Conservation (phyloP, 1,284 basidiomycete species). For the Ustilago vetiveriae region DNA sequence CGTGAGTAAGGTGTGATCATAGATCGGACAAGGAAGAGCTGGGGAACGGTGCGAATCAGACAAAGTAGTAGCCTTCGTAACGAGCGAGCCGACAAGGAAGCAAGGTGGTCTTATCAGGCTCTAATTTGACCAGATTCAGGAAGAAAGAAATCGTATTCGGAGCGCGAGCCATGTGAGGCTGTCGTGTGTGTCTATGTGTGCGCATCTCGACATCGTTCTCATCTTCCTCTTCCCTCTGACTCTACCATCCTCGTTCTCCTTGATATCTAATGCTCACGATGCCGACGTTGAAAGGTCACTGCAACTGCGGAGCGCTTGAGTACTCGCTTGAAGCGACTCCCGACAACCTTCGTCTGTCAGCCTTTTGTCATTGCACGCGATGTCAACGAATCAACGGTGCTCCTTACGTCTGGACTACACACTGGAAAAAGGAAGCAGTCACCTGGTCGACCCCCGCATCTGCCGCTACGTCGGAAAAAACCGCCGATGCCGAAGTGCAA, state of each 20-base stretch:
- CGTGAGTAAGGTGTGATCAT: no score
- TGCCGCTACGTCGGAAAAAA: neutral
- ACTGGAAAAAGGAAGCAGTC: slow-evolving; percentile 53
- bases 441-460: slow-evolving; percentile 37
- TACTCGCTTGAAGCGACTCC: slow-evolving; percentile 28
- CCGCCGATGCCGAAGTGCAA: slow-evolving; percentile 9
- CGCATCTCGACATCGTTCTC: neutral
- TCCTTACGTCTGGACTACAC: slow-evolving; percentile 58
- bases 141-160: neutral
- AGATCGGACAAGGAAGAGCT: no score
- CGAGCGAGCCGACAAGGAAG: neutral
- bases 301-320: slow-evolving; percentile 45
- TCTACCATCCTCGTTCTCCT: slow-evolving; percentile 1
- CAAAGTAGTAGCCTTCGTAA: no score
- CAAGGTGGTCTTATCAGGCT: neutral
- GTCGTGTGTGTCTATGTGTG: slow-evolving; percentile 13
- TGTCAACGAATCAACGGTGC: slow-evolving; percentile 61
- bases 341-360: slow-evolving; percentile 41
- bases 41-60: no score
- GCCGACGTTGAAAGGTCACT: slow-evolving; percentile 42
- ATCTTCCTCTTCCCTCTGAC: neutral
- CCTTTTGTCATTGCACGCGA: slow-evolving; percentile 58
- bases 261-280: slow-evolving; percentile 1
- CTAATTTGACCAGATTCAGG: neutral
- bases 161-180: neutral